Percentiles rank a stretch among this genome's conserved stretches.
Evolutionary conservation across 805 yeast species (phyloP).

Genomic region (Nakazawaea pomicola): DNA sequence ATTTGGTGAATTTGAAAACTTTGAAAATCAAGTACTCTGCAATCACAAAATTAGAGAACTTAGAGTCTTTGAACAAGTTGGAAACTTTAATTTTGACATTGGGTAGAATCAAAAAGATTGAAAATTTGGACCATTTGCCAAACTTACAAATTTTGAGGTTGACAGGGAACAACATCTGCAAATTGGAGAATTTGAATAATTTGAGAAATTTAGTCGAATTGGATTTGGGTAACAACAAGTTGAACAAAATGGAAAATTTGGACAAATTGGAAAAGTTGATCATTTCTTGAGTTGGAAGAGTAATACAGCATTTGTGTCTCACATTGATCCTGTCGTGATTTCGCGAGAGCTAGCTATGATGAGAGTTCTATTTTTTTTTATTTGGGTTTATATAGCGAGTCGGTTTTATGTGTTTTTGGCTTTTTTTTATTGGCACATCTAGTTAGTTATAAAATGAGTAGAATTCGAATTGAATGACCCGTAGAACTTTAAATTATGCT

Average conservation of each 20-base stretch:
- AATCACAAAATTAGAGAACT: slow-evolving; percentile 59
- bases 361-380: too few species aligned
- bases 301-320: too few species aligned
- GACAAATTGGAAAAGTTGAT: slow-evolving; percentile 57
- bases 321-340: too few species aligned
- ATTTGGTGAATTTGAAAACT: slow-evolving; percentile 51
- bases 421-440: too few species aligned
- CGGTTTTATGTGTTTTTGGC: too few species aligned
- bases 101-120: slow-evolving; percentile 70
- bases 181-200: slow-evolving; percentile 72
- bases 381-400: too few species aligned
- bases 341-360: too few species aligned
- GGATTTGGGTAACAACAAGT: slow-evolving; percentile 76
- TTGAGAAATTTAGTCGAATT: slow-evolving; percentile 62
- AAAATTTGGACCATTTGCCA: slow-evolving; percentile 68
- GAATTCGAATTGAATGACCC: too few species aligned
- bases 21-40: slow-evolving; percentile 66
- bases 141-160: slow-evolving; percentile 82
- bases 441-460: too few species aligned
- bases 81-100: slow-evolving; percentile 83
- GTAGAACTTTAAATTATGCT: too few species aligned
- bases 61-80: slow-evolving; percentile 54
- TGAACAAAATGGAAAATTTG: slow-evolving; percentile 59
- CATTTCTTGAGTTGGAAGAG: too few species aligned
- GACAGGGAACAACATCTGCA: slow-evolving; percentile 74